Base-by-base conservation (phyloP, 345 rosid genomes). In the Corchorus olitorius region DNA sequence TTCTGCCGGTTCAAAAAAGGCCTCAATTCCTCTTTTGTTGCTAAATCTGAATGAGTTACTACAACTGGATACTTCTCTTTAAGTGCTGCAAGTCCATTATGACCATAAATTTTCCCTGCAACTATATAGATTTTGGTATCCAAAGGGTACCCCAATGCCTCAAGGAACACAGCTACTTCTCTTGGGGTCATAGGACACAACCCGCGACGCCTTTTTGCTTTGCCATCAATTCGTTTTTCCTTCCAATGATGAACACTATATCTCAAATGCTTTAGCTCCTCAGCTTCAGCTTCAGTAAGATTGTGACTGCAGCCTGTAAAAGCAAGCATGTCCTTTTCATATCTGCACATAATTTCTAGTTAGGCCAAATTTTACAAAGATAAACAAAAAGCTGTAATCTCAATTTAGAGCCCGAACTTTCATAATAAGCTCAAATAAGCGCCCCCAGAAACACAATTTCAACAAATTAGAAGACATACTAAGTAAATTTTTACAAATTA, bases 311-410 rank as follows among this genome's bases (percentile, higher is more conserved):
- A 89, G 55, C 93, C 96, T 2, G 96, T 94, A 70, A 90, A 92
- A 15, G 97, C 92, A 66, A 92, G 82, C 93, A 90, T 91, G 84
- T 89, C 97, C 74, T 92, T 92, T 74, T 92, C 98, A 55, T 91
- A 93, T 79, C 96, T 91, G 84, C 59, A 80, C 56, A 58, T 0
- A 52, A 2, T 46, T 14, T 35, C 68, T 64, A 14, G 22, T 79
- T 39, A 61, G 50, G 43, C 3, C 20, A 49, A 67, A 22, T 39
- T 27, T 35, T 17, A 4, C 34, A 17, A 39, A 34, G 67, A 43
- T 15, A 16, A 65, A 33, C 66, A 35, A 62, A 35, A 27, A 27
- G 27, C 27, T 27, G 27, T 27, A 27, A 27, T 27, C 27, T 27
- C 27, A 27, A 27, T 27, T 27, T 1, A 27, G 27, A 1, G 27